These are phyloP conservation scores for Meyerozyma carpophila DNA, from an alignment of 1,139 yeast genomes.

Conservation along the genomic window DNA sequence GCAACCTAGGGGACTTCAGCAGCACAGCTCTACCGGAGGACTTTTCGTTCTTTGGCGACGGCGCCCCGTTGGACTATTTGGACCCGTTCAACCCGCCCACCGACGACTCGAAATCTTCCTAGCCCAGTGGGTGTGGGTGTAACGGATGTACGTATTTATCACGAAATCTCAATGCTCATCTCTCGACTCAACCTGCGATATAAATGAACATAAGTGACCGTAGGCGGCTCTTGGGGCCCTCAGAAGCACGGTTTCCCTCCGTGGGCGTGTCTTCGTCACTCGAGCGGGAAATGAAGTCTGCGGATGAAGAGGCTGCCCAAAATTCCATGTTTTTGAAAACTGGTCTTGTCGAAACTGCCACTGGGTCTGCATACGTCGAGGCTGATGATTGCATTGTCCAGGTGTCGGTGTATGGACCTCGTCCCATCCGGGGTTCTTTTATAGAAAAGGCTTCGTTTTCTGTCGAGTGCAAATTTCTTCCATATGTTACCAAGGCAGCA, in stretches of 20 bases:
- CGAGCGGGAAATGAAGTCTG: neutral
- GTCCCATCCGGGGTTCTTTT: slow-evolving; percentile 78
- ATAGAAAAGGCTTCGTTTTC: slow-evolving; percentile 62
- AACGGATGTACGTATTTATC: neutral
- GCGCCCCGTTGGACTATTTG: slow-evolving; percentile 14
- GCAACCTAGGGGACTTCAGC: neutral
- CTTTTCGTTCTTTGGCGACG: neutral
- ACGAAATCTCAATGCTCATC: neutral
- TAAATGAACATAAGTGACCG: slow-evolving; percentile 41
- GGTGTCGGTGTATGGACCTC: slow-evolving; percentile 81
- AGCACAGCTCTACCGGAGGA: neutral
- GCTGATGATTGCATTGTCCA: slow-evolving; percentile 56
- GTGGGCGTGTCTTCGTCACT: slow-evolving; percentile 12
- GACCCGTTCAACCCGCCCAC: slow-evolving; percentile 17
- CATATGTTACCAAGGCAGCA: slow-evolving; percentile 42
- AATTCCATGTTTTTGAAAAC: slow-evolving; percentile 5
- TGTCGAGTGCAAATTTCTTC: slow-evolving; percentile 60
- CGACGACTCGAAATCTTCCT: neutral
- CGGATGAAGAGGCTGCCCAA: neutral
- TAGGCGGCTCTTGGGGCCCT: slow-evolving; percentile 68
- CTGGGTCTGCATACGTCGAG: slow-evolving; percentile 82
- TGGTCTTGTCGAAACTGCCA: slow-evolving; percentile 54
- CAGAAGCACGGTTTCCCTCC: slow-evolving; percentile 48
- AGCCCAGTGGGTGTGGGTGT: neutral
- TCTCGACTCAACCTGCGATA: neutral